Base-by-base conservation (phyloP, 2,329 filamentous ascomycete genomes). In the Colletotrichum destructivum region DNA sequence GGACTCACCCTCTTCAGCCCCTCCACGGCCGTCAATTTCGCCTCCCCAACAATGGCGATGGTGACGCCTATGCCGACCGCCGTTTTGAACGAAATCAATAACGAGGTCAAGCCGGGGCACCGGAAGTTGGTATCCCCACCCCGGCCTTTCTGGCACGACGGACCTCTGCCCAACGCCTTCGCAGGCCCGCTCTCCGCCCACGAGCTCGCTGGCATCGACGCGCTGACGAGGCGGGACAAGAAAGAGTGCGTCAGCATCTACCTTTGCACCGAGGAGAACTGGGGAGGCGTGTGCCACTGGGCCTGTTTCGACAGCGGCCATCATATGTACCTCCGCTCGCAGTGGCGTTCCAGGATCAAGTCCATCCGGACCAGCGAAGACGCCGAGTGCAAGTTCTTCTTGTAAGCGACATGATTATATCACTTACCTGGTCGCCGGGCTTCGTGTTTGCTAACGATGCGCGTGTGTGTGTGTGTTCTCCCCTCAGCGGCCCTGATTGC, bases 371-470 rank as follows among this genome's bases (percentile, higher is more conserved):
- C 49, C 23, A 38, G 38, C 35, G 35, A 42, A 26, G 61, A 8
- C 21, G 11, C 47, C 6, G 26, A 40, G 4, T 63, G 61, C 49
- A 63, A 42, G 8, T 63, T 63, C 21, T 63, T 63, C 47, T 54
- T 63, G 61, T 63, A 54, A 15, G 61, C 42, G 4, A 12, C 4
- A 23, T 3, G 8, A 35, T 9, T 9, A 35, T 35, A 35, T 35
- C 31, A 8, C 35, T 3, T 3, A 31, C 9, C 35, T 38, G 35
- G 35, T 38, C 9, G 9, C 3, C 8, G 2, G 35, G 35, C 35
- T 2, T 11, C 8, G 35, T 38, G 9, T 12, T 15, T 12, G 4
- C 46, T 52, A n/a, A 59, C 26, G 35, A 12, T 38, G 13, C 21
- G 16, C 7, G 12, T 23, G 5, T 11, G 23, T 23, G 23, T 23